Percentiles rank a stretch among this genome's conserved stretches.
Conservation (phyloP, 2,329 filamentous ascomycete species). For the Hyphodiscus sp. region DNA sequence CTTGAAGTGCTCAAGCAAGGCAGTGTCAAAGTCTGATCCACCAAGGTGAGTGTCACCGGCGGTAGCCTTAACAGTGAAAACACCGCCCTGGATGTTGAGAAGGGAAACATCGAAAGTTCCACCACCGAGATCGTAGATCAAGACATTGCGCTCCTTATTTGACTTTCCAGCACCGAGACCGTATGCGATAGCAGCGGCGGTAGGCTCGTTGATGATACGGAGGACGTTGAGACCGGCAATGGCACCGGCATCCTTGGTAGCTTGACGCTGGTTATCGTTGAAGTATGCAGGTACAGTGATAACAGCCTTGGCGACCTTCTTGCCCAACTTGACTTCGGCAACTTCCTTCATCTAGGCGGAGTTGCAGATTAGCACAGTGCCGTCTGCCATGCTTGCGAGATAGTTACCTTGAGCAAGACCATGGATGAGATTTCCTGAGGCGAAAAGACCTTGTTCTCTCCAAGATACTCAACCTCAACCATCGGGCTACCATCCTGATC, state of each 20-base stretch:
- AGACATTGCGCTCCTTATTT: conserved; percentile 95
- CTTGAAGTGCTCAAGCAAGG: conserved; percentile 93
- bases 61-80: conserved; percentile 98
- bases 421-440: conserved; percentile 99
- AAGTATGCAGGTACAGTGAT: conserved; percentile 99
- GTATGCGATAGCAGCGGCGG: conserved; percentile 95
- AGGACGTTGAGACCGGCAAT: conserved; percentile 97
- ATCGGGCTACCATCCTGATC: conserved; percentile 83
- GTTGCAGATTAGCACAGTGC: neutral
- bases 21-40: conserved; percentile 94
- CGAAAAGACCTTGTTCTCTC: conserved; percentile 91
- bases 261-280: conserved; percentile 99
- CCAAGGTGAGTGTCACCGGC: conserved; percentile 96
- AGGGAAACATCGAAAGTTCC: conserved; percentile 99
- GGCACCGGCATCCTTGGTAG: conserved; percentile 98
- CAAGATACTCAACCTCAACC: conserved; percentile 93
- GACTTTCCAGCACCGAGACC: conserved; percentile 93
- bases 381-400: neutral
- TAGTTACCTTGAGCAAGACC: conserved; percentile 87
- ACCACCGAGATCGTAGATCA: conserved; percentile 99
- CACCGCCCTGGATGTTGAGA: conserved; percentile 96
- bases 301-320: conserved; percentile 98
- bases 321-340: conserved; percentile 95
- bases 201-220: conserved; percentile 99
- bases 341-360: conserved; percentile 92